Conservation (phyloP, 345 rosid species). For the Hypericum perforatum region DNA sequence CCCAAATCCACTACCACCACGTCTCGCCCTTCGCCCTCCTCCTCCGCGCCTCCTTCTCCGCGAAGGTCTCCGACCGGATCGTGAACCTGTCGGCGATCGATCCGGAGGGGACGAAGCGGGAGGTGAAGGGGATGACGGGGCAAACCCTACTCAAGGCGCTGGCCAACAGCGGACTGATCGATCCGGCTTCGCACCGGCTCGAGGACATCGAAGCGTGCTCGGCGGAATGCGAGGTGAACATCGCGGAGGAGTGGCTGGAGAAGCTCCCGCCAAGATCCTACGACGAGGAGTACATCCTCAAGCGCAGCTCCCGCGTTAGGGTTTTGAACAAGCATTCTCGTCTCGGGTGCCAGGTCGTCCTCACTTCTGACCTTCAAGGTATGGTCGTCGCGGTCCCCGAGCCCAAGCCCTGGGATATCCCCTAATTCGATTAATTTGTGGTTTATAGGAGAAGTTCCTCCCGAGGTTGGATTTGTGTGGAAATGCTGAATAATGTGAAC, state of each 20-base stretch:
- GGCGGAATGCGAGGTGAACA: conserved; percentile 94
- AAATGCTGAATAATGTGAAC: conserved; percentile 1
- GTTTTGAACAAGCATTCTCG: conserved; percentile 82
- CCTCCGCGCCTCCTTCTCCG: conserved; percentile 26
- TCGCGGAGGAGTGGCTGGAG: conserved; percentile 92
- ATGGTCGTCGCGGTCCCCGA: conserved; percentile 98
- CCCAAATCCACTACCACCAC: conserved; percentile 49
- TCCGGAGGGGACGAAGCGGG: conserved; percentile 58
- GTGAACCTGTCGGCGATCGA: conserved; percentile 88
- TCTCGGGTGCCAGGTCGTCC: conserved; percentile 84
- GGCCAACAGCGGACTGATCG: conserved; percentile 62
- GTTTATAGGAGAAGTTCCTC: not conserved
- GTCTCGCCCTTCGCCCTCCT: conserved; percentile 28
- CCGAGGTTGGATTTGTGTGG: not conserved
- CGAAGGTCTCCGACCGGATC: conserved; percentile 80
- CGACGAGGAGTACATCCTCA: conserved; percentile 91
- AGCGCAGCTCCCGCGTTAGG: conserved; percentile 72
- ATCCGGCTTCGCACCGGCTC: conserved; percentile 81
- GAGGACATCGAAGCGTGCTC: conserved; percentile 98
- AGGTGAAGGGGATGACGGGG: conserved; percentile 70
- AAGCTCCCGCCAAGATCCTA: conserved; percentile 76
- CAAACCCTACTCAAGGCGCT: conserved; percentile 82
- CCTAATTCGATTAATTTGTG: conserved; percentile 25
- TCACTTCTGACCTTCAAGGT: conserved; percentile 72
- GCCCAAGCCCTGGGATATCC: conserved; percentile 94